phyloP scores from a whole-genome alignment of 2,329 filamentous ascomycete species.

The Aspergillus phoenicis region DNA sequence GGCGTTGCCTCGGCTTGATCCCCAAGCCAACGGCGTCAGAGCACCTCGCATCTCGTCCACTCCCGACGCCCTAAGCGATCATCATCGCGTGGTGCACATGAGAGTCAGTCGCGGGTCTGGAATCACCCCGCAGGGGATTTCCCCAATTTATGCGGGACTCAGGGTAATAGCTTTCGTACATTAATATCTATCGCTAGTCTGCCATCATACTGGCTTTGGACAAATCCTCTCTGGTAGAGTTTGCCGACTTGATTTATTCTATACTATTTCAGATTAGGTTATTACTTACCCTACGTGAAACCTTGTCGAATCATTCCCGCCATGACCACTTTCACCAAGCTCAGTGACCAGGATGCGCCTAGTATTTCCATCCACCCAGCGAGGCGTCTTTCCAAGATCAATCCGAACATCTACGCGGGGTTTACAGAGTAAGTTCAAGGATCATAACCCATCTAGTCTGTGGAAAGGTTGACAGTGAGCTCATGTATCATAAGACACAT shows the following conservation, averaged over 20 bases:
- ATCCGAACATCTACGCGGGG: conserved; percentile 79
- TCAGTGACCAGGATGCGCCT: conserved; percentile 62
- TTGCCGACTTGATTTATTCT: not conserved
- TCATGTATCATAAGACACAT: conserved; percentile 64
- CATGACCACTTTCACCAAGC: conserved; percentile 75
- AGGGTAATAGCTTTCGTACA: conserved; percentile 15
- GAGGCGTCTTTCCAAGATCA: conserved; percentile 71
- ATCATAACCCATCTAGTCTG: not conserved
- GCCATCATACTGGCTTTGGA: conserved; percentile 10
- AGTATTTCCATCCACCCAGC: conserved; percentile 67
- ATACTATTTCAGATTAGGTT: conserved; percentile 16
- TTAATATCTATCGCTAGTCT: conserved; percentile 23
- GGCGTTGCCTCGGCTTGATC: conserved; percentile 18
- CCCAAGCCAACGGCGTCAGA: conserved; percentile 20
- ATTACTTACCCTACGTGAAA: not conserved
- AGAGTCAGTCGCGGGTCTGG: conserved; percentile 12
- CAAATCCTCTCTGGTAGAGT: conserved; percentile 5
- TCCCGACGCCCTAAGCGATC: conserved; percentile 1
- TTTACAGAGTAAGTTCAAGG: conserved; percentile 70
- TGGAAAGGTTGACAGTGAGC: not conserved
- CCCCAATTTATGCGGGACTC: conserved; percentile 25
- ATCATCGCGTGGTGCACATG: not conserved
- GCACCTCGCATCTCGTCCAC: not conserved
- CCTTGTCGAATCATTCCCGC: conserved; percentile 16
- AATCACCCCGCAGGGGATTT: conserved; percentile 37